phyloP scores from a whole-genome alignment of 106 monocot species.

The Platanthera zijinensis region DNA sequence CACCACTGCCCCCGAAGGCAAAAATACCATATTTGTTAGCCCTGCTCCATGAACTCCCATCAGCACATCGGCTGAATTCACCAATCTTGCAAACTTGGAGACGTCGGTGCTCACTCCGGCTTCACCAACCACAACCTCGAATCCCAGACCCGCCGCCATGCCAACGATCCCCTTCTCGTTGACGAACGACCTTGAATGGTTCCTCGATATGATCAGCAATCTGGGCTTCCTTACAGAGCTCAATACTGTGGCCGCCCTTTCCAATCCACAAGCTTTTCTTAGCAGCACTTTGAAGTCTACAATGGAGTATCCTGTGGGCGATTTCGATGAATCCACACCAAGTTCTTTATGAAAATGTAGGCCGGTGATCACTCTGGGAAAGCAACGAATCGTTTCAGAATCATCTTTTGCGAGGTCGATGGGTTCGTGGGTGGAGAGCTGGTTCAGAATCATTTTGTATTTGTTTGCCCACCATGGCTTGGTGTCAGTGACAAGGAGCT shows the following conservation, averaged over 20 bases:
- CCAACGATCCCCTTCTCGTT: slow-evolving; percentile 40
- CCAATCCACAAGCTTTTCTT: slow-evolving; percentile 29
- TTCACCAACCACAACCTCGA: slow-evolving; percentile 42
- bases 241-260: slow-evolving; percentile 11
- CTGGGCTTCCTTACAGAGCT: slow-evolving; percentile 18
- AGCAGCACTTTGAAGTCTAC: slow-evolving; percentile 43
- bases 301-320: slow-evolving; percentile 20
- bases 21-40: slow-evolving; percentile 75
- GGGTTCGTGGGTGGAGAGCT: slow-evolving; percentile 42
- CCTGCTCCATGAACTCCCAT: slow-evolving; percentile 66
- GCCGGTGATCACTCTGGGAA: slow-evolving; percentile 31
- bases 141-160: slow-evolving; percentile 55
- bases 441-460: slow-evolving; percentile 33
- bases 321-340: slow-evolving; percentile 26
- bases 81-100: slow-evolving; percentile 48
- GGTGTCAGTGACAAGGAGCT: slow-evolving; percentile 35
- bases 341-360: slow-evolving; percentile 54
- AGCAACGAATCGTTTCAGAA: slow-evolving; percentile 28
- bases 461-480: slow-evolving; percentile 50
- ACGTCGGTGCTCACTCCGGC: slow-evolving; percentile 26
- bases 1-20: slow-evolving; percentile 55
- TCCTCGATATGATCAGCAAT: slow-evolving; percentile 58
- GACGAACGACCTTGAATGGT: slow-evolving; percentile 31
- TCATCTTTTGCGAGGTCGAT: slow-evolving; percentile 21
- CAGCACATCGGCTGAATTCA: slow-evolving; percentile 77